Conservation (phyloP, 768 basidiomycete genomes). For the Melanogaster broomeanus region DNA sequence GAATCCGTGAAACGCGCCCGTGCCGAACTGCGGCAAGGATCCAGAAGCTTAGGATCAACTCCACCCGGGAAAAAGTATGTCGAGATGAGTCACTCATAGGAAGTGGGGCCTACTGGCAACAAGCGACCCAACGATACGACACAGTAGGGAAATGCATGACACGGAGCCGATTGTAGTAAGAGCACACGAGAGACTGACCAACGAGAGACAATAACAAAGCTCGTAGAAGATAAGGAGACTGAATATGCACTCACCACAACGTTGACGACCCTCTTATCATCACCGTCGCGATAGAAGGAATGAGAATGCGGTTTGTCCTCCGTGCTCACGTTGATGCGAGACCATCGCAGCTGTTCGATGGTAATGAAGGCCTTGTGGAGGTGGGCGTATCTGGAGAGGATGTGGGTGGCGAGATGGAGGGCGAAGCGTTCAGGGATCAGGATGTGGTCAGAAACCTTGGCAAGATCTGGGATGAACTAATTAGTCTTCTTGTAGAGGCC, state of each 20-base stretch:
- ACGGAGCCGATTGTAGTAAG: not conserved
- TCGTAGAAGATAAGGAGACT: not conserved
- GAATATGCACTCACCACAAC: conserved; percentile 46
- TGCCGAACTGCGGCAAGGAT: not conserved
- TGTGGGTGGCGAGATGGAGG: conserved; percentile 80
- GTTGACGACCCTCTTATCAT: conserved; percentile 76
- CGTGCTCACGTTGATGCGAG: conserved; percentile 61
- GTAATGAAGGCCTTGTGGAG: conserved; percentile 69
- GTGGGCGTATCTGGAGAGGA: conserved; percentile 80
- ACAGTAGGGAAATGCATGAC: too few species aligned
- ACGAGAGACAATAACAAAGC: too few species aligned
- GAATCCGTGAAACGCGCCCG: not conserved
- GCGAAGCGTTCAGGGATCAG: conserved; percentile 85
- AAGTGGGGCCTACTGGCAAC: not conserved
- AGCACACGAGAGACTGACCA: not conserved
- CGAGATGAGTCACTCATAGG: not conserved
- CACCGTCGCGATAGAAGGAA: conserved; percentile 86
- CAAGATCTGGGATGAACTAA: conserved; percentile 53
- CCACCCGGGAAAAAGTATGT: not conserved
- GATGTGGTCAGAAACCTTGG: conserved; percentile 88
- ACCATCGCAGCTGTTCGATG: conserved; percentile 83
- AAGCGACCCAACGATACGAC: not conserved
- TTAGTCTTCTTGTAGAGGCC: not conserved
- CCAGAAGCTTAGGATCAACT: not conserved
- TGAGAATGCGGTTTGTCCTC: conserved; percentile 62